Base-by-base conservation (phyloP, 768 basidiomycete species). In the Termitomyces sp. region DNA sequence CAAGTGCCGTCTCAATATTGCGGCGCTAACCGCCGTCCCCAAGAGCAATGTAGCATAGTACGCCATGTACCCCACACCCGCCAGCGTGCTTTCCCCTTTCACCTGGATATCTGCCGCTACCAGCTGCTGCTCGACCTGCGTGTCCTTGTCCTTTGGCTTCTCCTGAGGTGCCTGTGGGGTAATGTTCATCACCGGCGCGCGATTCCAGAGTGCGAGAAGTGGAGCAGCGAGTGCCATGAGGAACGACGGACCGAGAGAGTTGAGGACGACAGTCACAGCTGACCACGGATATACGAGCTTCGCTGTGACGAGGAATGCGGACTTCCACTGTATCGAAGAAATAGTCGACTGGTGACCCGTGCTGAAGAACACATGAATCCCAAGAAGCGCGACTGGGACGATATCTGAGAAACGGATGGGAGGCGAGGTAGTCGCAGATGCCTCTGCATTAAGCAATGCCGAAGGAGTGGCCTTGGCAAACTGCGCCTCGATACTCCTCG, bases 281-380 rank as follows among this genome's bases (percentile, higher is more conserved):
- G 95, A 86, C 63, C 84, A 82, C 0, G 89, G 86, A 67, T 92
- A 93, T 11, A 72, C 75, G 43, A 94, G 75, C 0, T 78, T 83
- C 3, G 82, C 74, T 2, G 85, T 82, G 54, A 99, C 78, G 29
- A 98, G 69, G 71, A 98, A 99, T 7, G 90, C 95, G 1, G 88
- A 74, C 69, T 97, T 97, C 97, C 96, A 99, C 63, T 98, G 96
- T 42, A 99, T 82, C 3, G 92, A 89, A 1, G 92, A 82, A 38
- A 98, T 78, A 3, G 87, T 87, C 1, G 94, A 81, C 71, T 98
- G 95, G 65, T 99, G 97, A 2, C 97, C 96, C 0, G 95, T 98
- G 0, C 83, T 77, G 68, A 90, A 91, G 78, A 95, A 98, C 8
- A 82, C 71, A 48, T 92, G 81, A 38, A 90, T 71, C 0, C 86